Evolutionary conservation across 805 yeast species (phyloP).

Genomic region (Kodamaea sagamina): DNA sequence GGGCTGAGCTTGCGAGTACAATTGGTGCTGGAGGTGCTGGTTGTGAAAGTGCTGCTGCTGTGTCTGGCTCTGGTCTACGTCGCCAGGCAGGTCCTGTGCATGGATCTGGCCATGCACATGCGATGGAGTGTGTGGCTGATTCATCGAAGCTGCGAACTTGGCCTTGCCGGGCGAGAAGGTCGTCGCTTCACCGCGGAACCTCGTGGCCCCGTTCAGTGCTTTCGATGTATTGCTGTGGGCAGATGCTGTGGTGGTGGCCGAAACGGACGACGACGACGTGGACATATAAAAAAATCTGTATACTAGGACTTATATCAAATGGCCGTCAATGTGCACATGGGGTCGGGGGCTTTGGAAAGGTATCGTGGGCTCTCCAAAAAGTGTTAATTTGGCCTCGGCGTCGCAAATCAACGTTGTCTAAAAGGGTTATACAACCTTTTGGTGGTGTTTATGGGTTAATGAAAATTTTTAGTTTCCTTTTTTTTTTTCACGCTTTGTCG

Average conservation of each 20-base stretch:
- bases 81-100: constrained; percentile 10
- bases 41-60: constrained; percentile 14
- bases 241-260: constrained; percentile 21
- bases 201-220: constrained; percentile 28
- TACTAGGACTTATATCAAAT: background rate
- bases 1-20: constrained; percentile 12
- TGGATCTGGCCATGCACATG: constrained; percentile 4
- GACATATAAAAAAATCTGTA: constrained; percentile 8
- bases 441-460: constrained; percentile 1
- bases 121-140: constrained; percentile 4
- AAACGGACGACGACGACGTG: constrained; percentile 21
- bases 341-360: background rate
- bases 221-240: constrained; percentile 1
- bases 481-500: constrained; percentile 1
- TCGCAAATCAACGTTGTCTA: background rate
- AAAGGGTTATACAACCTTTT: too few species aligned
- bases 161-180: constrained; percentile 34
- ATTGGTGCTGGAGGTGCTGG: constrained; percentile 15
- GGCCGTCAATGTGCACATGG: constrained; percentile 5
- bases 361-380: background rate
- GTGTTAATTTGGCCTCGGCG: constrained; percentile 1
- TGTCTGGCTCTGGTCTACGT: constrained; percentile 8
- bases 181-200: constrained; percentile 43
- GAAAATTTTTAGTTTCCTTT: constrained; percentile 4
- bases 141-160: constrained; percentile 1